Evolutionary conservation across 768 basidiomycete genomes (phyloP), one percentile per base, ranked within the genome.

Genomic region (Rhodotorula paludigena): DNA sequence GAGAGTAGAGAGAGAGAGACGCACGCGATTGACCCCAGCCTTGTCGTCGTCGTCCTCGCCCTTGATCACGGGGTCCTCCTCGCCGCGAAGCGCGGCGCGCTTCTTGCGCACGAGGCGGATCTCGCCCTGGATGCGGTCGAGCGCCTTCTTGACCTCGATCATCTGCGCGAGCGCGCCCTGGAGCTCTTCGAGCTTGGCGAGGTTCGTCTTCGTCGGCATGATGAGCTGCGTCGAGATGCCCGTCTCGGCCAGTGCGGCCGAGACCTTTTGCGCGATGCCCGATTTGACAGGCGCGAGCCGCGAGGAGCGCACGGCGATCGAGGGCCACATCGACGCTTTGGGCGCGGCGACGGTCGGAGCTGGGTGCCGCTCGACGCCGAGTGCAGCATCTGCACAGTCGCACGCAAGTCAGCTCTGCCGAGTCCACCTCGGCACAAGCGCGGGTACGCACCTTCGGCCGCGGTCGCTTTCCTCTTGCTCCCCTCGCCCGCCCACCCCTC

Each of bases 151-250:
- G 71, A 69, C n/a, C 33, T 74, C 90, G n/a, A 94, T 83, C 74
- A 97, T 79, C 20, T 84, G 81, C 8, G 83, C 83, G 1, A 89
- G 84, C 6, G 88, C 85, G 9, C 87, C 86, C 52, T 93, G 75
- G 23, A 98, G 78, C 21, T 82, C 80, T 68, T 96, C 92, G 28
- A 92, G 81, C 72, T 84, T 84, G 59, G 83, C 81, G 60, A 87
- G 82, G 71, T 92, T 96, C 33, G 86, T 86, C 45, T 86, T 83
- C 5, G 96, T 97, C 25, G 96, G 96, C 92, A 98, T 97, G 67
- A 94, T 89, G 57, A 99, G 83, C 18, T 88, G 85, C 23, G 83
- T 83, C 62, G 85, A 82, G 18, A 96, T 80, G 21, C 87, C 87
- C 18, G 93, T 82, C 78, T 97, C 92, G 12, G 82, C 77, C 23